Evolutionary conservation across 2,329 filamentous ascomycete species (phyloP).

Genomic region (Scedosporium dehoogii): DNA sequence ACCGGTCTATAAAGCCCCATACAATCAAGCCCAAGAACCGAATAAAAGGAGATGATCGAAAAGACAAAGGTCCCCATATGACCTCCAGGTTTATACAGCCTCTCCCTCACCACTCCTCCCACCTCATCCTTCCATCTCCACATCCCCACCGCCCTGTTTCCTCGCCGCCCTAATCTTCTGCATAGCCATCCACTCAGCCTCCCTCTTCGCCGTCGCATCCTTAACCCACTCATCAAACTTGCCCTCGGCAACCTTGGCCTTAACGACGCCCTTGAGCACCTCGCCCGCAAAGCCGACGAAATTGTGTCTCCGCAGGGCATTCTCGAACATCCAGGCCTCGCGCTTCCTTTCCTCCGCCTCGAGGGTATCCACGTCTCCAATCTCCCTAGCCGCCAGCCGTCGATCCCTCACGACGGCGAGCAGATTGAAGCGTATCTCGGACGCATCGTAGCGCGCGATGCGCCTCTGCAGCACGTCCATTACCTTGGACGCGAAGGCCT

Average conservation of each 20-base stretch:
- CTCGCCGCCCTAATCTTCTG: conserved; percentile 24
- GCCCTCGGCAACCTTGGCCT: conserved; percentile 57
- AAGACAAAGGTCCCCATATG: background rate
- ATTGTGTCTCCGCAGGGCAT: conserved; percentile 82
- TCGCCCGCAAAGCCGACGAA: conserved; percentile 94
- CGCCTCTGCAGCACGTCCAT: conserved; percentile 79
- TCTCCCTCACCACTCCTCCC: background rate
- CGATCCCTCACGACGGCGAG: conserved; percentile 85
- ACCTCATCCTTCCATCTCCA: conserved; percentile 27
- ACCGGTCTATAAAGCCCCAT: background rate
- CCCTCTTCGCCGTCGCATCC: conserved; percentile 51
- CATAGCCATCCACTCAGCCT: conserved; percentile 16
- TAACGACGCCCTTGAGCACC: conserved; percentile 78
- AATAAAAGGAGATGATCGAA: background rate
- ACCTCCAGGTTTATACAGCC: background rate
- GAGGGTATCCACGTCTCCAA: conserved; percentile 72
- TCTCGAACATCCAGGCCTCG: conserved; percentile 86
- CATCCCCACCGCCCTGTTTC: conserved; percentile 27
- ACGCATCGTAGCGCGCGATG: conserved; percentile 72
- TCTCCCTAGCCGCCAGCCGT: conserved; percentile 63
- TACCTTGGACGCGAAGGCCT: conserved; percentile 68
- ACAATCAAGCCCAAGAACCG: background rate
- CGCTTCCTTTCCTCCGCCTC: conserved; percentile 76
- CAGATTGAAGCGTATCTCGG: conserved; percentile 92
- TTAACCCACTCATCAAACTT: conserved; percentile 58